Percentiles rank a stretch among this genome's conserved stretches.
Conservation (phyloP, 257 asterid genomes). For the Gentiana macrophylla region DNA sequence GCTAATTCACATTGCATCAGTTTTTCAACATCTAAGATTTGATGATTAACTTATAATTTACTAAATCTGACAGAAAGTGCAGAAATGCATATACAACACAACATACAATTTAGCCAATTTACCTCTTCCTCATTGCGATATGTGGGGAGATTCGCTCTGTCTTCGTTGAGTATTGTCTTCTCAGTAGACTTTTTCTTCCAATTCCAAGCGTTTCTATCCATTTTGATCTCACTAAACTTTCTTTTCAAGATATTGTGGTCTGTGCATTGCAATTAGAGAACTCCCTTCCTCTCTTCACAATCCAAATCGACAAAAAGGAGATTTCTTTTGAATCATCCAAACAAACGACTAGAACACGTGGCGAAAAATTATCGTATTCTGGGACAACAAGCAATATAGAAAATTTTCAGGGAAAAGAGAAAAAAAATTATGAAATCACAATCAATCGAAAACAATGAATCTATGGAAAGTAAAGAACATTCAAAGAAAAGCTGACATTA, state of each 20-base stretch:
- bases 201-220: conserved; percentile 81
- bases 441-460: no score
- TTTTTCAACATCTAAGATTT: background rate
- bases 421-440: no score
- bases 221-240: conserved; percentile 7
- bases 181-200: conserved; percentile 79
- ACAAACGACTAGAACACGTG: no score
- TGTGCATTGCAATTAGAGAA: background rate
- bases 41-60: background rate
- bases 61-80: background rate
- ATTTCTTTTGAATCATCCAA: no score
- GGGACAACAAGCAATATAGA: no score
- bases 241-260: background rate
- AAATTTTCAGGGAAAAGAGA: no score
- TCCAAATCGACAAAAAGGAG: no score
- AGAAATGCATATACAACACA: conserved; percentile 2
- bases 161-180: conserved; percentile 41
- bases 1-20: no score
- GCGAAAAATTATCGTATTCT: no score
- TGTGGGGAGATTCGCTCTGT: conserved; percentile 35
- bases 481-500: no score
- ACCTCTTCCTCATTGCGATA: conserved; percentile 45
- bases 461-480: no score
- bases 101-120: conserved; percentile 19
- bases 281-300: no score